Evolutionary conservation across 2,329 filamentous ascomycete genomes (phyloP).

Genomic region (Talaromyces amestolkiae): DNA sequence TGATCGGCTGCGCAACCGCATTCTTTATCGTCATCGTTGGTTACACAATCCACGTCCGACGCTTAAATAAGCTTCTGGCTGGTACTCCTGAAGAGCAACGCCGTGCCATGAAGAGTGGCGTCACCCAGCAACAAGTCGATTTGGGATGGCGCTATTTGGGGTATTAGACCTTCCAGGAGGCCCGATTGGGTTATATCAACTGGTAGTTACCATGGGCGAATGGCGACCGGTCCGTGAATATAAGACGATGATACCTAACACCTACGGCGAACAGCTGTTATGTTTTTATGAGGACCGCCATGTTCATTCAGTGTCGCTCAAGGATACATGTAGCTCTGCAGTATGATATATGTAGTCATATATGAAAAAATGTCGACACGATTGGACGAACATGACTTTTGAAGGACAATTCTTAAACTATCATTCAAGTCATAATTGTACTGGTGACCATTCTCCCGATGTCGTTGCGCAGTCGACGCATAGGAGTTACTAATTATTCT

Average conservation of each 20-base stretch:
- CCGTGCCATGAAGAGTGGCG: slow-evolving; percentile 9
- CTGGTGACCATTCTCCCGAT: too few relatives aligned
- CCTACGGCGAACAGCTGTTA: neutral
- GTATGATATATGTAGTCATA: too few relatives aligned
- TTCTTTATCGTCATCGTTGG: slow-evolving; percentile 10
- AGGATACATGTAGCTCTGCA: neutral
- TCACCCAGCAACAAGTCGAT: slow-evolving; percentile 10
- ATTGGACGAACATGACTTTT: neutral
- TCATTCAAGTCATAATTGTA: too few relatives aligned
- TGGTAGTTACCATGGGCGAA: neutral
- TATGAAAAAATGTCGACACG: neutral
- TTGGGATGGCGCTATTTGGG: slow-evolving; percentile 12
- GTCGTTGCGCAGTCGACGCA: too few relatives aligned
- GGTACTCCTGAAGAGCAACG: slow-evolving; percentile 3
- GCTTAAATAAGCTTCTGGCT: neutral
- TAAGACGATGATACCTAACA: neutral
- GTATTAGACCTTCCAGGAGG: neutral
- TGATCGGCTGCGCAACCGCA: slow-evolving; percentile 5
- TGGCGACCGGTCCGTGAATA: neutral
- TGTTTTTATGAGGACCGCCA: neutral
- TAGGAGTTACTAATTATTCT: too few relatives aligned
- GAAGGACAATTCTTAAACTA: neutral
- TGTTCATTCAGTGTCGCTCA: neutral
- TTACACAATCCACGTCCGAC: neutral
- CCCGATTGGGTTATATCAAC: neutral